These are phyloP conservation scores for Aurantiochytrium sp. DNA, from an alignment of 108 stramenopile species.

Conservation along the genomic window DNA sequence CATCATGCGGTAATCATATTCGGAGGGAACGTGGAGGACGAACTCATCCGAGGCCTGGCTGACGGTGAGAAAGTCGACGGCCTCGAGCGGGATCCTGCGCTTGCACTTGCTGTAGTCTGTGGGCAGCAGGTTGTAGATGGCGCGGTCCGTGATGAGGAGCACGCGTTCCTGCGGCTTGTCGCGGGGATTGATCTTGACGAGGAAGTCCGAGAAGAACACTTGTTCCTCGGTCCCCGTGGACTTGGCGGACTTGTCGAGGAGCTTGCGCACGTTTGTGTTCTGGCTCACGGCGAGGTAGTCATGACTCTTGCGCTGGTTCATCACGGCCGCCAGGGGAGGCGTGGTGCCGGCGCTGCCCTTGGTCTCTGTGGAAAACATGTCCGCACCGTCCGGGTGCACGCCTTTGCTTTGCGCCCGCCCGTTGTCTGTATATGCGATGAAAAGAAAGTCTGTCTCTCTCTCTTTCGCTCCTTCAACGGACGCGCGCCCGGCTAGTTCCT, in stretches of 20 bases:
- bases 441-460: no score
- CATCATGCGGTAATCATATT: slow-evolving; percentile 27
- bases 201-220: neutral
- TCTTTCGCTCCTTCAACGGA: no score
- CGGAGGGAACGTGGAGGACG: slow-evolving; percentile 19
- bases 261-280: slow-evolving; percentile 1
- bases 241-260: neutral
- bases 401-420: no score
- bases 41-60: slow-evolving; percentile 21
- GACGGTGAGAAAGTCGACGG: neutral
- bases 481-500: no score
- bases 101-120: slow-evolving; percentile 22
- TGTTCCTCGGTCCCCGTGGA: neutral
- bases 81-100: slow-evolving; percentile 4
- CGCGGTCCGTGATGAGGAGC: slow-evolving; percentile 8
- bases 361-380: neutral
- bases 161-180: slow-evolving; percentile 26
- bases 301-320: neutral
- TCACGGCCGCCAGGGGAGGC: neutral
- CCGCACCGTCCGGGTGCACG: no score
- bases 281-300: neutral
- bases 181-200: slow-evolving; percentile 27
- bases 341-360: neutral
- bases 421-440: no score
- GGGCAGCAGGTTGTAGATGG: slow-evolving; percentile 18